A percentile compares a stretch with the other conserved stretches of the same genome.
phyloP scores from a whole-genome alignment of 2,329 filamentous ascomycete genomes.

The Stemphylium beticola region DNA sequence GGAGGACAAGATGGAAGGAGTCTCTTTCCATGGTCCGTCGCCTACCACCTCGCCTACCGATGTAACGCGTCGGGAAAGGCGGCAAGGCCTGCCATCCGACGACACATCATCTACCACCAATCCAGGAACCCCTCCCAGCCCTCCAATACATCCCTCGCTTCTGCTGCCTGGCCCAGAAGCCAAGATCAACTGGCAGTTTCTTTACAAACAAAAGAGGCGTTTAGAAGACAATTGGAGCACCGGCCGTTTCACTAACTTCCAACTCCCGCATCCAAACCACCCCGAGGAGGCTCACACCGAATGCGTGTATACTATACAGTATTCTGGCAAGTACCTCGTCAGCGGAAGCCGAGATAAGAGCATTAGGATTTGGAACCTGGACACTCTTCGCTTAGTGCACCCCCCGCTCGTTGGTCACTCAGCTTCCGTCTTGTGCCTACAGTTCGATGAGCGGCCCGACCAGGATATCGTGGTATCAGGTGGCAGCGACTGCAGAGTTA shows the following conservation, averaged over 20 bases:
- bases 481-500: constrained; percentile 88
- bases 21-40: constrained; percentile 37
- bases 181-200: constrained; percentile 87
- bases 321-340: constrained; percentile 82
- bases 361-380: constrained; percentile 87
- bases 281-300: constrained; percentile 85
- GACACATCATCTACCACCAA: constrained; percentile 14
- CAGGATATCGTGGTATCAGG: constrained; percentile 95
- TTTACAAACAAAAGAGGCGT: constrained; percentile 85
- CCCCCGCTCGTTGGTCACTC: constrained; percentile 77
- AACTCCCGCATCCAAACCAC: constrained; percentile 82
- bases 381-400: constrained; percentile 76
- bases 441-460: constrained; percentile 86
- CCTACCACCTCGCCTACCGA: constrained; percentile 23
- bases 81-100: constrained; percentile 16
- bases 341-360: constrained; percentile 91
- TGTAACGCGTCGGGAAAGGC: constrained; percentile 25
- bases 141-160: constrained; percentile 42
- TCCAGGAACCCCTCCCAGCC: neutral
- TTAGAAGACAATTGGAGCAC: constrained; percentile 92
- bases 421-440: constrained; percentile 90
- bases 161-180: constrained; percentile 52
- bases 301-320: constrained; percentile 95
- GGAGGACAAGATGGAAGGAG: constrained; percentile 49
- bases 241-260: constrained; percentile 83